Conservation (phyloP, 2,329 filamentous ascomycete species). For the Phialemoniopsis sp. region DNA sequence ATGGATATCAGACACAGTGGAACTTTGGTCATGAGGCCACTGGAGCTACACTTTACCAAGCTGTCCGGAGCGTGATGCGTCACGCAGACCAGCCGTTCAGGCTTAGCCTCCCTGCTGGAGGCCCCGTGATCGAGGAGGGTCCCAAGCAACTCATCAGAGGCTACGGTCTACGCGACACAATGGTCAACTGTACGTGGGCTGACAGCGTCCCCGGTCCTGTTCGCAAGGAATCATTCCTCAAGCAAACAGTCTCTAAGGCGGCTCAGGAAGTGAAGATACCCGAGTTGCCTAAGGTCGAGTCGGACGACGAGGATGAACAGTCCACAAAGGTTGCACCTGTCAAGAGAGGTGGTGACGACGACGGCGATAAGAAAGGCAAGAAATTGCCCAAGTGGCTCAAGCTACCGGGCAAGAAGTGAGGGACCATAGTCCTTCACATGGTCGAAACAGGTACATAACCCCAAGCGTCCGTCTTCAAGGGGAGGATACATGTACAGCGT, state of each 20-base stretch:
- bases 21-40: conserved; percentile 66
- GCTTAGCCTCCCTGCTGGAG: conserved; percentile 59
- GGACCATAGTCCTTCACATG: background rate
- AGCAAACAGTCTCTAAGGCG: conserved; percentile 49
- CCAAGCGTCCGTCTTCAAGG: too few species aligned
- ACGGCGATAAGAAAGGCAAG: conserved; percentile 22
- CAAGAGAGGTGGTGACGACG: conserved; percentile 19
- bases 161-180: conserved; percentile 66
- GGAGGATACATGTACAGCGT: too few species aligned
- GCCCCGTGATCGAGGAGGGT: conserved; percentile 42
- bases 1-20: conserved; percentile 74
- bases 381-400: conserved; percentile 69
- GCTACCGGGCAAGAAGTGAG: conserved; percentile 66
- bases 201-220: conserved; percentile 53
- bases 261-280: conserved; percentile 66
- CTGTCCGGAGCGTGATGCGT: conserved; percentile 66
- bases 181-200: conserved; percentile 76
- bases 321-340: conserved; percentile 3
- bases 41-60: conserved; percentile 67
- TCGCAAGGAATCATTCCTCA: conserved; percentile 56
- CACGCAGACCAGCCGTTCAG: conserved; percentile 63
- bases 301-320: conserved; percentile 30
- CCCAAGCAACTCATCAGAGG: conserved; percentile 63
- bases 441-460: too few species aligned
- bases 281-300: conserved; percentile 38